These are phyloP conservation scores for Epicoccum sorghinum DNA, from an alignment of 2,329 filamentous ascomycete genomes.

Conservation along the genomic window DNA sequence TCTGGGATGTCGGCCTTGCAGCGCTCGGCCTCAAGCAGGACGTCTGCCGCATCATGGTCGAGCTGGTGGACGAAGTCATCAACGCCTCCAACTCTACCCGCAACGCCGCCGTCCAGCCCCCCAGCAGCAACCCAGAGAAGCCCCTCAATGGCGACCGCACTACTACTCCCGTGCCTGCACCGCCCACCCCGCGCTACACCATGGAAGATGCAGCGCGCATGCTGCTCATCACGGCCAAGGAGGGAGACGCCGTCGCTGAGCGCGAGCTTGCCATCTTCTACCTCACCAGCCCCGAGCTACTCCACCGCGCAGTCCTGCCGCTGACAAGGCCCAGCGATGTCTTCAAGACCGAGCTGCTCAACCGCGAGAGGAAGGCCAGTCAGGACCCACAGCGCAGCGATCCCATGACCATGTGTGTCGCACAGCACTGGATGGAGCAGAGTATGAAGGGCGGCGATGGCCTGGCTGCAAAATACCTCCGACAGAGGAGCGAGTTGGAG, in stretches of 20 bases:
- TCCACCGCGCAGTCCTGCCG: slow-evolving; percentile 79
- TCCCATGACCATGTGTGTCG: slow-evolving; percentile 88
- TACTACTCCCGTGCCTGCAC: slow-evolving; percentile 18
- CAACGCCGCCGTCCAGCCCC: slow-evolving; percentile 41
- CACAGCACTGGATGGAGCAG: slow-evolving; percentile 96
- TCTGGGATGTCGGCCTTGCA: slow-evolving; percentile 87
- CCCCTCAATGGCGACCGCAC: slow-evolving; percentile 13
- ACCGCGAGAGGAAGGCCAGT: slow-evolving; percentile 60
- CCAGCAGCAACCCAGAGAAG: slow-evolving; percentile 27
- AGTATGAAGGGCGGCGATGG: slow-evolving; percentile 86
- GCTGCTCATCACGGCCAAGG: slow-evolving; percentile 92
- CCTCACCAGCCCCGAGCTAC: slow-evolving; percentile 85
- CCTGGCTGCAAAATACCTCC: slow-evolving; percentile 80
- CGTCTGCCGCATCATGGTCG: slow-evolving; percentile 82
- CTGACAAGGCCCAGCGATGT: slow-evolving; percentile 84
- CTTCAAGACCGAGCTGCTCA: slow-evolving; percentile 87
- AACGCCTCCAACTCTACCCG: slow-evolving; percentile 69
- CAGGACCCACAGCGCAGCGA: slow-evolving; percentile 72
- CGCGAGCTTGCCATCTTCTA: slow-evolving; percentile 93
- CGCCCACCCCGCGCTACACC: slow-evolving; percentile 66
- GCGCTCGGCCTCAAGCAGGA: slow-evolving; percentile 89
- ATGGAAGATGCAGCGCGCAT: slow-evolving; percentile 84
- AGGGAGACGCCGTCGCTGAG: slow-evolving; percentile 86
- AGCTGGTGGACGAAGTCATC: slow-evolving; percentile 72
- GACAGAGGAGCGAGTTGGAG: slow-evolving; percentile 71